Percentiles rank a stretch among this genome's conserved stretches.
Evolutionary conservation across 2,329 filamentous ascomycete species (phyloP).

Genomic region (Zasmidium cellare): DNA sequence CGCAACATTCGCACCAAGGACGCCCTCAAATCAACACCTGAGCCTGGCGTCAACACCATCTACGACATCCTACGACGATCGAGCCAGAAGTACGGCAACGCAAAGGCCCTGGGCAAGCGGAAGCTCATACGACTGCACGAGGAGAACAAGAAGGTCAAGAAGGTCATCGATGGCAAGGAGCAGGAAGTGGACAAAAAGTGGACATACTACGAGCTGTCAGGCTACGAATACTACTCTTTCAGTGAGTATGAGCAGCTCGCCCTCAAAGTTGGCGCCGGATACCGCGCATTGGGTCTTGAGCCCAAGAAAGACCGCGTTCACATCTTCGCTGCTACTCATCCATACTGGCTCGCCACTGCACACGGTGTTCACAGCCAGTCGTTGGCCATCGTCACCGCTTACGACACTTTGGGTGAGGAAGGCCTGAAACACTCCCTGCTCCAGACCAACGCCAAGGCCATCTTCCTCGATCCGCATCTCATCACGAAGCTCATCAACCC

Average conservation of each 20-base stretch:
- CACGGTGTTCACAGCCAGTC: conserved; percentile 72
- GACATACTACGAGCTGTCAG: conserved; percentile 82
- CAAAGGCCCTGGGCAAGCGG: conserved; percentile 62
- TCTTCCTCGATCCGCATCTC: conserved; percentile 84
- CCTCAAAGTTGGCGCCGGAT: conserved; percentile 68
- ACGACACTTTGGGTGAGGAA: conserved; percentile 84
- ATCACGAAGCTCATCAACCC: conserved; percentile 55
- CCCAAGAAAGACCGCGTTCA: conserved; percentile 67
- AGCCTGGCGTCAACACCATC: conserved; percentile 70
- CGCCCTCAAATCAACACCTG: conserved; percentile 64
- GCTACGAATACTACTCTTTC: conserved; percentile 76
- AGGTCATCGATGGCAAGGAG: conserved; percentile 78
- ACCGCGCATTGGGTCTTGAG: conserved; percentile 72
- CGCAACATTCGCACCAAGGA: conserved; percentile 72
- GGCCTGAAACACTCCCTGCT: conserved; percentile 83
- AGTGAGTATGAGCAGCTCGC: conserved; percentile 73
- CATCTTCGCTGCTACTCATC: conserved; percentile 79
- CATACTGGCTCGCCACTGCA: conserved; percentile 80
- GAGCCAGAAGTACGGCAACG: conserved; percentile 57
- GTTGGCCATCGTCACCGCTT: conserved; percentile 88
- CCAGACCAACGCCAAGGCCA: conserved; percentile 76
- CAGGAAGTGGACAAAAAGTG: conserved; percentile 85
- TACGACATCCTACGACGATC: conserved; percentile 76
- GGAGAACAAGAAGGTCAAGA: conserved; percentile 87
- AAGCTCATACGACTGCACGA: conserved; percentile 74